Conservation (phyloP, 2,329 filamentous ascomycete species). For the Sporothrix pseudoabietina region DNA sequence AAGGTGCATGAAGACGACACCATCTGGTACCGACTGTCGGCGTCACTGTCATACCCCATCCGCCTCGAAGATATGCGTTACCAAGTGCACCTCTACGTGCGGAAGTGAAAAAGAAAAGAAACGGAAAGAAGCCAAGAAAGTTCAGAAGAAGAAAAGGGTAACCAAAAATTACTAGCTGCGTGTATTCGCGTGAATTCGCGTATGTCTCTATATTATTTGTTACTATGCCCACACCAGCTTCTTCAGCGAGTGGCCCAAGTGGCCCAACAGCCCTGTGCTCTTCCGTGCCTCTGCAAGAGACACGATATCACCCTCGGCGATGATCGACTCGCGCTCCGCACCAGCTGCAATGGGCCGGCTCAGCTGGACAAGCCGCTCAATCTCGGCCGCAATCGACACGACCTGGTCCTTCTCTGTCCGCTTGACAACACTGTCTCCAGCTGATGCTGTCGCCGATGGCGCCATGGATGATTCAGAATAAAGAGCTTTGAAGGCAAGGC, state of each 20-base stretch:
- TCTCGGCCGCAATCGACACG: constrained; percentile 71
- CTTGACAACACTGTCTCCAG: constrained; percentile 39
- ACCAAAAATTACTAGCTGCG: constrained; percentile 15
- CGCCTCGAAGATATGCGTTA: constrained; percentile 92
- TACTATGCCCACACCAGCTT: constrained; percentile 78
- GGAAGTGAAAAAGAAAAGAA: constrained; percentile 3
- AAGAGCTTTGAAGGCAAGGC: constrained; percentile 59
- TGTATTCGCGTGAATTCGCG: constrained; percentile 1
- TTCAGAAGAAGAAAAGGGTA: constrained; percentile 22
- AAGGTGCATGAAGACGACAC: constrained; percentile 76
- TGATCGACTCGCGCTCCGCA: constrained; percentile 49
- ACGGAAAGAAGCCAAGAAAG: not conserved
- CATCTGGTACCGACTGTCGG: constrained; percentile 77
- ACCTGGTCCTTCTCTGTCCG: constrained; percentile 60
- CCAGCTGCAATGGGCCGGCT: constrained; percentile 47
- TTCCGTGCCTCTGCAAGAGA: constrained; percentile 81
- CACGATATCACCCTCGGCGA: constrained; percentile 72
- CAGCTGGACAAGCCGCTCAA: constrained; percentile 66
- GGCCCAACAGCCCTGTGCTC: constrained; percentile 83
- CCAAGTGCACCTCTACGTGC: constrained; percentile 80
- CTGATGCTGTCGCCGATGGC: constrained; percentile 46
- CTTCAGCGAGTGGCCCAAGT: constrained; percentile 86
- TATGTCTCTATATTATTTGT: constrained; percentile 19
- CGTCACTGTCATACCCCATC: constrained; percentile 74
- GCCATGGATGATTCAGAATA: constrained; percentile 56